phyloP scores from a whole-genome alignment of 768 basidiomycete species.

The Phlegmacium glaucopus region DNA sequence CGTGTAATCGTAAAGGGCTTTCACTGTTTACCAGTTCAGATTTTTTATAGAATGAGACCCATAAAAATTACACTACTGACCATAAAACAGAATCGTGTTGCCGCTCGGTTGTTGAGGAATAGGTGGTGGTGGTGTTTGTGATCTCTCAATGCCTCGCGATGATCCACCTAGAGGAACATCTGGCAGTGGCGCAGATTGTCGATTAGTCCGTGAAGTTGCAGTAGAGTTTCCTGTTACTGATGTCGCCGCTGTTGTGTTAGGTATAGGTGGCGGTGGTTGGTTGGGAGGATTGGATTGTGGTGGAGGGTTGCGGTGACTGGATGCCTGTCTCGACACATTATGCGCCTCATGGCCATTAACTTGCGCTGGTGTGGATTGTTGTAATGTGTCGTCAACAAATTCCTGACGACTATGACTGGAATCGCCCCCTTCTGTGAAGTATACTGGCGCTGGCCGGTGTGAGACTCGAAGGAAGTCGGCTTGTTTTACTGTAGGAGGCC shows the following conservation, averaged over 20 bases:
- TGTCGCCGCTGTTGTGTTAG: conserved; percentile 10
- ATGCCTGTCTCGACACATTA: neutral
- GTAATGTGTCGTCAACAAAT: conserved; percentile 8
- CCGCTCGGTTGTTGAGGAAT: conserved; percentile 17
- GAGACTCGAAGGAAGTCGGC: conserved; percentile 30
- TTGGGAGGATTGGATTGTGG: conserved; percentile 24
- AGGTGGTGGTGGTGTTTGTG: conserved; percentile 26
- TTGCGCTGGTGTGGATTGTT: conserved; percentile 1
- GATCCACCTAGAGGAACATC: conserved; percentile 18
- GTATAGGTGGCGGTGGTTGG: conserved; percentile 23
- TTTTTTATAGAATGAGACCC: neutral
- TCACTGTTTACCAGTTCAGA: conserved; percentile 44
- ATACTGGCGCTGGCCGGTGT: conserved; percentile 21
- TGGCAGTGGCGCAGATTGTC: conserved; percentile 25
- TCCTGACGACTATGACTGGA: conserved; percentile 10
- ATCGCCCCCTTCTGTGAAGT: conserved; percentile 11
- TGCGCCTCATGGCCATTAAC: conserved; percentile 12
- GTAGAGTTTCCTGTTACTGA: conserved; percentile 8
- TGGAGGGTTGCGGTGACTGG: conserved; percentile 18
- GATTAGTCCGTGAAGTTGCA: conserved; percentile 13
- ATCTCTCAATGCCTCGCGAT: conserved; percentile 15
- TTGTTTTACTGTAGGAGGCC: conserved; percentile 20
- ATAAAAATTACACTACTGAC: conserved; percentile 41
- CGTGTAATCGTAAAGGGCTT: conserved; percentile 84
- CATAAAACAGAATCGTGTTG: conserved; percentile 76